Conservation (phyloP, 2,329 filamentous ascomycete species). For the Aureobasidium sp. region DNA sequence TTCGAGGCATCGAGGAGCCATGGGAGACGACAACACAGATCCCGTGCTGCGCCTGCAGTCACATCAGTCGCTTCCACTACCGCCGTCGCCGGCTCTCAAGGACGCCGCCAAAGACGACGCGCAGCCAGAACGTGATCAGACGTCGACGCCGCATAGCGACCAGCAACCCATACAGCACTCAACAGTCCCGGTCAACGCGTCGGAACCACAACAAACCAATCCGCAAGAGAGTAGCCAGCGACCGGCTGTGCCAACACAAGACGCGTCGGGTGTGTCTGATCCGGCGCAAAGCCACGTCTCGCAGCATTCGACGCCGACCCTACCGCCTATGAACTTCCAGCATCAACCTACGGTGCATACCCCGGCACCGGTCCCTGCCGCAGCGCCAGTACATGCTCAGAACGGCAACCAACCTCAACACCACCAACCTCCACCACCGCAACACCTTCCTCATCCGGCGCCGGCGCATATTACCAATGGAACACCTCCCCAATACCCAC, state of each 20-base stretch:
- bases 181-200: background rate
- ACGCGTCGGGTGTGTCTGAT: conserved; percentile 6
- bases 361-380: background rate
- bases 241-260: background rate
- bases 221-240: background rate
- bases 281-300: conserved; percentile 9
- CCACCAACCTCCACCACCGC: conserved; percentile 21
- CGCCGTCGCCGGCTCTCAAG: background rate
- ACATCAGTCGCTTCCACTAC: background rate
- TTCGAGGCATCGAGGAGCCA: background rate
- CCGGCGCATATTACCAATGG: conserved; percentile 9
- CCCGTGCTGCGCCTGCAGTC: conserved; percentile 10
- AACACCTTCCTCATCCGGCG: background rate
- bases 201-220: background rate
- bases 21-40: conserved; percentile 6
- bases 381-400: background rate
- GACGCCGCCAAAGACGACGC: background rate
- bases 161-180: background rate
- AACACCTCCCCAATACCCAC: background rate
- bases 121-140: background rate
- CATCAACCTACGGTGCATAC: conserved; percentile 1
- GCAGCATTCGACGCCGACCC: background rate
- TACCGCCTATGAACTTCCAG: conserved; percentile 13
- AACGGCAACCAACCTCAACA: conserved; percentile 19
- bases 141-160: conserved; percentile 1